Evolutionary conservation across 176 grass and related monocot species (phyloP).

Genomic region (Carex littledalei): DNA sequence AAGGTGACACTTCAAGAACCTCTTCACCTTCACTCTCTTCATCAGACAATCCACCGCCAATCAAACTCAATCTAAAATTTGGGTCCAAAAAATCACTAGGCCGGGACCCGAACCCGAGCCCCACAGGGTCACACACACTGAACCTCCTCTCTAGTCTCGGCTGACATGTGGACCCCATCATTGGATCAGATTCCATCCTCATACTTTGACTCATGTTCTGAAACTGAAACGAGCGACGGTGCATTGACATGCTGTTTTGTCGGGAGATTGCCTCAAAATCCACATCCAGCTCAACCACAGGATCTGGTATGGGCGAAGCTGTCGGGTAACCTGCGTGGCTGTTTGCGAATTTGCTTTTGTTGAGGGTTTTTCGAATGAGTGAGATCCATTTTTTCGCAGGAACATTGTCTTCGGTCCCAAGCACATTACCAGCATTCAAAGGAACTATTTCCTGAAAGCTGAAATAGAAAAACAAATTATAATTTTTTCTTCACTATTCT

Average conservation of each 20-base stretch:
- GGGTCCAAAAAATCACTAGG: slow-evolving; percentile 59
- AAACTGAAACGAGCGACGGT: slow-evolving; percentile 69
- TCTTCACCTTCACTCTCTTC: slow-evolving; percentile 51
- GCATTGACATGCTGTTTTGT: slow-evolving; percentile 45
- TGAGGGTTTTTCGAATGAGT: slow-evolving; percentile 72
- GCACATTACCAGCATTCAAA: slow-evolving; percentile 96
- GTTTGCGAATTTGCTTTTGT: slow-evolving; percentile 48
- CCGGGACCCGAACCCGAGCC: slow-evolving; percentile 39
- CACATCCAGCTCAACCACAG: slow-evolving; percentile 65
- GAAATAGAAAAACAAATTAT: neutral
- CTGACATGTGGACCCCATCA: slow-evolving; percentile 42
- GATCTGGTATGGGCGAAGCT: slow-evolving; percentile 70
- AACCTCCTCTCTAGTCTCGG: slow-evolving; percentile 70
- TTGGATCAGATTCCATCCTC: slow-evolving; percentile 35
- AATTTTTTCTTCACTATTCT: neutral
- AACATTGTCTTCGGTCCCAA: slow-evolving; percentile 80
- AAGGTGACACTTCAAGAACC: slow-evolving; percentile 35
- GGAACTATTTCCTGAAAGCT: slow-evolving; percentile 99
- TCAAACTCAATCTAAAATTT: slow-evolving; percentile 35
- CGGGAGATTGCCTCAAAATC: slow-evolving; percentile 75
- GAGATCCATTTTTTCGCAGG: slow-evolving; percentile 88
- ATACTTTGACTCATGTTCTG: slow-evolving; percentile 72
- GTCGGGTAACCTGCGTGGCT: slow-evolving; percentile 42
- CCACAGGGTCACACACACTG: slow-evolving; percentile 62
- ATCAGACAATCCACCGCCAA: slow-evolving; percentile 36